Conservation (phyloP, 2,329 filamentous ascomycete genomes). For the Fusarium napiforme region DNA sequence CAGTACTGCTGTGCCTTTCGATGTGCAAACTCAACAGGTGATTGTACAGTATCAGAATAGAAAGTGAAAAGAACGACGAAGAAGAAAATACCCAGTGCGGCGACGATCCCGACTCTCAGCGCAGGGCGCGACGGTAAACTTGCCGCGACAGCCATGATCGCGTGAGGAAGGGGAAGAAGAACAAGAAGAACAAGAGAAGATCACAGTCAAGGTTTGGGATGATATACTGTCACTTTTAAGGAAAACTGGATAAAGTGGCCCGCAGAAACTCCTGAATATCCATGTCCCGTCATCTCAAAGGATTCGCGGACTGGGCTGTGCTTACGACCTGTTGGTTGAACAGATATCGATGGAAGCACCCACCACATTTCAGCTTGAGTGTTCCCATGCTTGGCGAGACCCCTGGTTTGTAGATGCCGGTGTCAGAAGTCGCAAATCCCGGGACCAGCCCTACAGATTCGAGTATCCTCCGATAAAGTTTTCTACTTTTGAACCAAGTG, state of each 20-base stretch:
- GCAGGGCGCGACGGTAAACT: slow-evolving; percentile 25
- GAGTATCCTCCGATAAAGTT: not conserved
- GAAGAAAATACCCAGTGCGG: slow-evolving; percentile 9
- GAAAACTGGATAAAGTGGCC: not conserved
- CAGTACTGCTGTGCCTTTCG: slow-evolving; percentile 28
- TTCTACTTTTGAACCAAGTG: not conserved
- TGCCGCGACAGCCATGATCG: slow-evolving; percentile 20
- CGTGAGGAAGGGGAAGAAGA: not conserved
- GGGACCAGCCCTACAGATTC: not conserved
- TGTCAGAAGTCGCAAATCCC: not conserved
- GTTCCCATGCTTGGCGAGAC: not conserved
- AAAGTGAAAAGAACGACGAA: slow-evolving; percentile 31
- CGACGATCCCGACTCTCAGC: slow-evolving; percentile 12
- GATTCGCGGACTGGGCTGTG: not conserved
- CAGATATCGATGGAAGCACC: not conserved
- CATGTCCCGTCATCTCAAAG: not conserved
- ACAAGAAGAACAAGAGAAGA: not conserved
- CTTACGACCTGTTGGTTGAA: not conserved
- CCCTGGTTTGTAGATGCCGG: not conserved
- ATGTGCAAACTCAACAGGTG: slow-evolving; percentile 25
- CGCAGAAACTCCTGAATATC: slow-evolving; percentile 5
- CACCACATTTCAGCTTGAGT: not conserved
- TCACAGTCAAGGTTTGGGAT: not conserved
- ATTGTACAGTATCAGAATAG: slow-evolving; percentile 10
- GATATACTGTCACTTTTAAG: not conserved